These are phyloP conservation scores for Blastobotrys serpentis DNA, from an alignment of 1,139 yeast genomes.

Conservation along the genomic window DNA sequence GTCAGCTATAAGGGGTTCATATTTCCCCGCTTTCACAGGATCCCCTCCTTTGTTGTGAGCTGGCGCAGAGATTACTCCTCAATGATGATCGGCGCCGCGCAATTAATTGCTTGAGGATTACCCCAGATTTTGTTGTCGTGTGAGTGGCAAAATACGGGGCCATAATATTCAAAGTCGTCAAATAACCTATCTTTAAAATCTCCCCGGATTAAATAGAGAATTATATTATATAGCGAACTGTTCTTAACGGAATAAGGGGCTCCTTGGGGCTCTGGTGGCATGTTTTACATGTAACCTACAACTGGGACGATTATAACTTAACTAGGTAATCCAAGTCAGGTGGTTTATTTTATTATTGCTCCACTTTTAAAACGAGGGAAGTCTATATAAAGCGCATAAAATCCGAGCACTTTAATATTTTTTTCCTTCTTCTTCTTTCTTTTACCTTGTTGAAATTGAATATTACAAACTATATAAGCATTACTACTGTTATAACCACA, in stretches of 20 bases:
- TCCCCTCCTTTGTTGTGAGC: not conserved
- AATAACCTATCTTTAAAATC: too few species aligned
- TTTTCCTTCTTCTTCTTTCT: constrained; percentile 2
- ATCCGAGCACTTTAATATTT: not conserved
- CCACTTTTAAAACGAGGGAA: not conserved
- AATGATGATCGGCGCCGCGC: too few species aligned
- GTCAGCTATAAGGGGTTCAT: too few species aligned
- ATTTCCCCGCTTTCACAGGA: not conserved
- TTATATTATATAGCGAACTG: too few species aligned
- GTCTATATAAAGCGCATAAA: not conserved
- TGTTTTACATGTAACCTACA: not conserved
- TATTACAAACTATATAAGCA: not conserved
- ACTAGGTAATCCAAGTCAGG: not conserved
- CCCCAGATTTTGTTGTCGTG: not conserved
- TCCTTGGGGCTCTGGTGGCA: too few species aligned
- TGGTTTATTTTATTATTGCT: not conserved
- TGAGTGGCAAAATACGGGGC: not conserved
- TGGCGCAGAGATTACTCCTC: too few species aligned
- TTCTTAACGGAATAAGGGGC: too few species aligned
- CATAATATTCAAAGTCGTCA: too few species aligned
- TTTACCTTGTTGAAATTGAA: not conserved
- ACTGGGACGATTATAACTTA: not conserved
- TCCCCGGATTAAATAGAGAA: too few species aligned
- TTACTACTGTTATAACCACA: not conserved
- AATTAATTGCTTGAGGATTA: not conserved